A percentile compares a stretch with the other conserved stretches of the same genome.
phyloP scores from a whole-genome alignment of 129 eudicot genomes.

The Escallonia herrerae region DNA sequence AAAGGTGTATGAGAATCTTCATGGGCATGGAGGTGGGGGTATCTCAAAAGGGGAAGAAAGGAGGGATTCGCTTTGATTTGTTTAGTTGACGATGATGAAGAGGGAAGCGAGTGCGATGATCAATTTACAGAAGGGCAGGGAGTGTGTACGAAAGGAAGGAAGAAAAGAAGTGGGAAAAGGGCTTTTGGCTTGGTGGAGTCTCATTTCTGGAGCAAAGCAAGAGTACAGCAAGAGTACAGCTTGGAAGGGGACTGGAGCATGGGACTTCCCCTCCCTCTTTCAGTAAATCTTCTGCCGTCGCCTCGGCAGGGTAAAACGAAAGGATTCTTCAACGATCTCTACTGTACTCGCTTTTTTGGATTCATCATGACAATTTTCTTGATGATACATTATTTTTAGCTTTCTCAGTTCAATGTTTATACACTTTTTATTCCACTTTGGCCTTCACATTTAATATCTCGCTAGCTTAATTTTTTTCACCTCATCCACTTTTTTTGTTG shows the following conservation, averaged over 20 bases:
- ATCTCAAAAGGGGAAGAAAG: not conserved
- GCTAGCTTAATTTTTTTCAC: no score
- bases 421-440: no score
- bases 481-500: no score
- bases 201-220: not conserved
- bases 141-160: not conserved
- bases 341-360: no score
- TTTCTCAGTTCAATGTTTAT: no score
- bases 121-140: not conserved
- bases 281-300: not conserved
- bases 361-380: no score
- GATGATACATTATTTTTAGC: no score
- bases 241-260: not conserved
- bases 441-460: no score
- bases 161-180: constrained; percentile 3
- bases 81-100: not conserved
- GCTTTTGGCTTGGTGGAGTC: not conserved
- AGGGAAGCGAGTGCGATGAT: constrained; percentile 1
- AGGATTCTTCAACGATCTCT: no score
- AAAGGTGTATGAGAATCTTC: not conserved
- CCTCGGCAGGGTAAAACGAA: not conserved
- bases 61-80: constrained; percentile 1
- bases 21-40: not conserved
- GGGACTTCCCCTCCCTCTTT: not conserved
- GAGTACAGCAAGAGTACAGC: not conserved